Percentiles rank a stretch among this genome's conserved stretches.
These are phyloP conservation scores for Calonectria pteridis DNA, from an alignment of 2,329 filamentous ascomycete species.

Conservation along the genomic window DNA sequence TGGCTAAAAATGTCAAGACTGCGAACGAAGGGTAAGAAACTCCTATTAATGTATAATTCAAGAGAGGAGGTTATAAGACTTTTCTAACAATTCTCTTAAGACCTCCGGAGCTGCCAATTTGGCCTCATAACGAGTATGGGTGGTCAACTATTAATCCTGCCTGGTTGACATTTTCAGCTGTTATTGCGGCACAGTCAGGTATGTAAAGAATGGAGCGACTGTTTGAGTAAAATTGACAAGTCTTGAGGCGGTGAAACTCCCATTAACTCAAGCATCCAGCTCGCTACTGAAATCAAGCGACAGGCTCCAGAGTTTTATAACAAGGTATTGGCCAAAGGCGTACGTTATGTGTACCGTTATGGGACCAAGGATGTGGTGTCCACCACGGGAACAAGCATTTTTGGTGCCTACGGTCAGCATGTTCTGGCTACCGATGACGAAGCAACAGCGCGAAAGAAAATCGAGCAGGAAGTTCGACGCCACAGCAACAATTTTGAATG, in stretches of 20 bases:
- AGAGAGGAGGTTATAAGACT: not conserved
- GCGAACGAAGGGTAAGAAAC: constrained; percentile 50
- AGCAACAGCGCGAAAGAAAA: constrained; percentile 39
- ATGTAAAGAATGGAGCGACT: not conserved
- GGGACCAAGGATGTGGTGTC: constrained; percentile 42
- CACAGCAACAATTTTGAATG: constrained; percentile 50
- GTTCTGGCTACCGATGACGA: constrained; percentile 42
- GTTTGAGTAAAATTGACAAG: constrained; percentile 26
- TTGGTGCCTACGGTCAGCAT: constrained; percentile 48
- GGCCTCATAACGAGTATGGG: constrained; percentile 54
- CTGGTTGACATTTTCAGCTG: constrained; percentile 50
- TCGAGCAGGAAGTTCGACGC: constrained; percentile 48
- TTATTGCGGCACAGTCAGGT: constrained; percentile 36
- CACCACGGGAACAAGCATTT: constrained; percentile 49
- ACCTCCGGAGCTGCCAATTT: constrained; percentile 54
- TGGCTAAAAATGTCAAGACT: constrained; percentile 52
- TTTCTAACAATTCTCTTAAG: not conserved
- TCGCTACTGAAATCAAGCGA: constrained; percentile 43
- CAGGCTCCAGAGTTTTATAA: constrained; percentile 46
- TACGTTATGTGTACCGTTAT: constrained; percentile 50
- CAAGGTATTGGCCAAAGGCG: constrained; percentile 46
- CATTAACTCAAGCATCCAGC: constrained; percentile 46
- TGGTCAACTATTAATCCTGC: constrained; percentile 53
- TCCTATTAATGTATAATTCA: not conserved
- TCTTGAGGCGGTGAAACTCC: constrained; percentile 50